Percentiles rank a stretch among this genome's conserved stretches.
Conservation (phyloP, 805 yeast species). For the Candida berthetii region DNA sequence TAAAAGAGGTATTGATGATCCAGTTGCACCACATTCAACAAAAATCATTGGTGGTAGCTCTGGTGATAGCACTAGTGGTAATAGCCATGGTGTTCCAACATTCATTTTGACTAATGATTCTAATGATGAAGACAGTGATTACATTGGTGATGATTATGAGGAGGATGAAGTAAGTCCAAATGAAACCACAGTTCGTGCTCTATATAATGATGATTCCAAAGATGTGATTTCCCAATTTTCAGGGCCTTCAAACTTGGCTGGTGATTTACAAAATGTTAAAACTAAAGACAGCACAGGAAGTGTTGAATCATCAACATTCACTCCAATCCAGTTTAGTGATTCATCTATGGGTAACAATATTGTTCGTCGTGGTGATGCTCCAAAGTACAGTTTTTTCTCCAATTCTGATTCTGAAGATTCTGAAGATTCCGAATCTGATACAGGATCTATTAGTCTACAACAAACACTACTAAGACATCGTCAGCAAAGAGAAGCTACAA, state of each 20-base stretch:
- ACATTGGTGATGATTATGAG: conserved; percentile 3
- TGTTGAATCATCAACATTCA: background rate
- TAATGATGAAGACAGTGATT: conserved; percentile 3
- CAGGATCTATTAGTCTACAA: background rate
- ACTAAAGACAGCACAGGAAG: background rate
- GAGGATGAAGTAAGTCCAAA: conserved; percentile 22
- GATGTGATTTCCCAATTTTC: conserved; percentile 6
- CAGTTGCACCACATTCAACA: conserved; percentile 13
- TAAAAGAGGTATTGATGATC: conserved; percentile 6
- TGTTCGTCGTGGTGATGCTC: conserved; percentile 4
- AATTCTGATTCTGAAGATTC: conserved; percentile 3
- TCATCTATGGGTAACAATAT: background rate
- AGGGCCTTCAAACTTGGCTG: conserved; percentile 9
- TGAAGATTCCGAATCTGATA: conserved; percentile 5
- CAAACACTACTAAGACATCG: background rate
- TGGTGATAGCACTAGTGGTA: background rate
- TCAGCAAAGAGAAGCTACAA: background rate
- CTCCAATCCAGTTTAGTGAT: background rate
- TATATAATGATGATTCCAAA: background rate
- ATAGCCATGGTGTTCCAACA: background rate
- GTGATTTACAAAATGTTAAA: conserved; percentile 3
- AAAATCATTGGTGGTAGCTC: too few relatives aligned
- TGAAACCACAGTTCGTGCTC: background rate
- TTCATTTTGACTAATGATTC: conserved; percentile 5
- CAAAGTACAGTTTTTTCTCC: conserved; percentile 18